Evolutionary conservation across 2,329 filamentous ascomycete genomes (phyloP).

Genomic region (Fusarium hostae): DNA sequence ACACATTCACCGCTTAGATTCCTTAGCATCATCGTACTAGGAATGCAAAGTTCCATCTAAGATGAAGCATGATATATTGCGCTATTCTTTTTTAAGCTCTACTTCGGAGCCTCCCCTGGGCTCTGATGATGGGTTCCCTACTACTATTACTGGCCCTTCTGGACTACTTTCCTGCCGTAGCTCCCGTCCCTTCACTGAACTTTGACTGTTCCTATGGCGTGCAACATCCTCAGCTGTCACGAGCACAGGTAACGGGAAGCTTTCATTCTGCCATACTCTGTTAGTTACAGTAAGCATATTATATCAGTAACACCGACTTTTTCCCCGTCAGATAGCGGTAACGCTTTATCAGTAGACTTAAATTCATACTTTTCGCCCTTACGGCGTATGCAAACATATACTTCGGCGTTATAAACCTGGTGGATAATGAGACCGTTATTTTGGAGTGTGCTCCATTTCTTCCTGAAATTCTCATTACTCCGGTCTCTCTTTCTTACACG

Average conservation of each 20-base stretch:
- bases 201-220: not conserved
- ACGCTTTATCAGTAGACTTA: not conserved
- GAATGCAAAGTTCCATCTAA: too few species aligned
- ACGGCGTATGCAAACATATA: not conserved
- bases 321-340: not conserved
- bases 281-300: not conserved
- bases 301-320: rapidly evolving
- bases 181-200: rapidly evolving
- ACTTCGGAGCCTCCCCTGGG: not conserved
- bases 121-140: too few species aligned
- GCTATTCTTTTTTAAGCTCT: too few species aligned
- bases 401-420: not conserved
- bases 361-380: not conserved
- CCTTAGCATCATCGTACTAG: not conserved
- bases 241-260: not conserved
- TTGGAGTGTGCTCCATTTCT: not conserved
- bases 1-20: not conserved
- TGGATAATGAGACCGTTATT: not conserved
- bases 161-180: not conserved
- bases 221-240: not conserved
- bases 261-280: not conserved
- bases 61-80: too few species aligned
- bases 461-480: not conserved
- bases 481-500: not conserved
- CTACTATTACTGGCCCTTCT: not conserved